Percentiles rank a stretch among this genome's conserved stretches.
phyloP scores from a whole-genome alignment of 768 basidiomycete genomes.

The Macrolepiota fuliginosa region DNA sequence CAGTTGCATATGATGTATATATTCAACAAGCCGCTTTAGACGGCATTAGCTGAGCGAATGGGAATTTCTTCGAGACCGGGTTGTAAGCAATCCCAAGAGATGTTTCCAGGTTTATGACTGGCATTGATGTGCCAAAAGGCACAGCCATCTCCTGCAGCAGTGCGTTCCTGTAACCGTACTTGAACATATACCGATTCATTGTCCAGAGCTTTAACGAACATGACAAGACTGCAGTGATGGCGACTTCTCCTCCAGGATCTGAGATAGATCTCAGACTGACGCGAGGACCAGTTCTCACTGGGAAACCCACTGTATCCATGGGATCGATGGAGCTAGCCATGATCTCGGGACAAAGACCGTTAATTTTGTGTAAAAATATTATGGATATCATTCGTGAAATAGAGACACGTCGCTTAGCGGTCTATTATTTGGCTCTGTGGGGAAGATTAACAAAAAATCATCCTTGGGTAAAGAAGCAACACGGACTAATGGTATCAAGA shows the following conservation, averaged over 20 bases:
- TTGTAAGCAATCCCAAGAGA: slow-evolving; percentile 13
- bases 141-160: slow-evolving; percentile 4
- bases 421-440: neutral
- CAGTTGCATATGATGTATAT: slow-evolving; percentile 18
- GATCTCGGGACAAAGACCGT: slow-evolving; percentile 4
- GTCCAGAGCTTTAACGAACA: neutral
- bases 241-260: slow-evolving; percentile 3
- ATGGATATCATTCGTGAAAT: slow-evolving; percentile 2
- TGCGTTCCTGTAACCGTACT: slow-evolving; percentile 6
- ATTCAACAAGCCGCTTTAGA: slow-evolving; percentile 10
- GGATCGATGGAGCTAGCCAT: slow-evolving; percentile 2
- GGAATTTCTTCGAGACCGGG: slow-evolving; percentile 3
- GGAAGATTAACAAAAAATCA: neutral
- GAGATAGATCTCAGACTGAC: slow-evolving; percentile 9
- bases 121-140: slow-evolving; percentile 12
- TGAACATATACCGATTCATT: slow-evolving; percentile 7
- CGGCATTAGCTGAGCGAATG: slow-evolving; percentile 7
- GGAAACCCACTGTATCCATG: slow-evolving; percentile 12
- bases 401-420: slow-evolving; percentile 8
- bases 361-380: slow-evolving; percentile 3
- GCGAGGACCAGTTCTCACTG: slow-evolving; percentile 5
- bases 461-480: neutral
- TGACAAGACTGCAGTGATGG: slow-evolving; percentile 3
- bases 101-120: slow-evolving; percentile 17
- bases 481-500: slow-evolving; percentile 2